Base-by-base conservation (phyloP, 768 basidiomycete genomes). In the Suillus decipiens region DNA sequence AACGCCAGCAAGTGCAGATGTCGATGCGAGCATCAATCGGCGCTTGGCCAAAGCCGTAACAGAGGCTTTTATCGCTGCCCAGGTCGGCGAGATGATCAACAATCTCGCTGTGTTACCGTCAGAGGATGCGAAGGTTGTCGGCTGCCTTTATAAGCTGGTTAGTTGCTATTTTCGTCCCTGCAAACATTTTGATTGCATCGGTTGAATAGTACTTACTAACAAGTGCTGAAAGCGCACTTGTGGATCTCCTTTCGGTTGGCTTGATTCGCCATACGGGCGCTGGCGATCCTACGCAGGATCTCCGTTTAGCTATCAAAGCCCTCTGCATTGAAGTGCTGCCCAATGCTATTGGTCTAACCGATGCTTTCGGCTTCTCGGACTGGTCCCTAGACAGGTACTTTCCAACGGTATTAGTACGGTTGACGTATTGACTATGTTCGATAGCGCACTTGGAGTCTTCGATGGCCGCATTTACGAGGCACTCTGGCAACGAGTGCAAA, bases 361-460 rank as follows among this genome's bases (percentile, higher is more conserved):
- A 93, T 70, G 85, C 88, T 3, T 91, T 93, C 70, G 87, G 85
- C 0, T 89, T 90, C 67, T 80, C 84, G 0, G 89, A 92, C 68
- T 92, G 88, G 87, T 85, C 90, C 59, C 75, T 92, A 19, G 83
- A 90, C 66, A 89, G 87, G 86, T 86, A 56, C 17, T 78, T 69
- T 9, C 63, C 51, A 31, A 34, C 9, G 1, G 10, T 57, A 11
- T 7, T 0, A 51, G 15, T 33, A n/a, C 41, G 19, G 4, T 37
- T 45, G 34, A 33, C 4, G 34, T 1, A 22, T 31, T 61, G 19
- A 60, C 53, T 6, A 14, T 3, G 19, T 60, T 57, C 45, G 19
- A 61, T 41, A 89, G 88, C 71, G 85, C 87, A 0, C 74, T 90
- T 24, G 89, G 89, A 1, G 83, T 85, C 2, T 80, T 80, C 59